Evolutionary conservation across 257 asterid genomes (phyloP).

Genomic region (Plantago ovata): DNA sequence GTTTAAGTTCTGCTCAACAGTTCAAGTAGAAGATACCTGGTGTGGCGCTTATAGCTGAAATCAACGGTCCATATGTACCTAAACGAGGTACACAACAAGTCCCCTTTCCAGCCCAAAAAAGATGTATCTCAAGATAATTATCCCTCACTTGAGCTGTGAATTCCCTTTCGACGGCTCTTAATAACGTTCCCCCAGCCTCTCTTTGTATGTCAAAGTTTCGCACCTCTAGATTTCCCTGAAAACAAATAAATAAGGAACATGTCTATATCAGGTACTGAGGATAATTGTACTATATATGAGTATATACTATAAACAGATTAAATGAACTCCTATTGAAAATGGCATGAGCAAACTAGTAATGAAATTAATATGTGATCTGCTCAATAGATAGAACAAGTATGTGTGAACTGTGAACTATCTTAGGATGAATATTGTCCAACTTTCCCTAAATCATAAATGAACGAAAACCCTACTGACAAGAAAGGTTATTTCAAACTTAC

Average conservation of each 20-base stretch:
- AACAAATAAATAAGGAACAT: too few species aligned
- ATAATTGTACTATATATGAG: too few species aligned
- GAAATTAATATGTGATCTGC: too few species aligned
- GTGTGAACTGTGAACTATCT: too few species aligned
- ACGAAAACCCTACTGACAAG: too few species aligned
- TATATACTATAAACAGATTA: too few species aligned
- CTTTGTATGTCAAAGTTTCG: constrained; percentile 61
- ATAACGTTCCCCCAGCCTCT: constrained; percentile 47
- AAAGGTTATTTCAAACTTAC: not conserved
- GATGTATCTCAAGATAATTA: constrained; percentile 72
- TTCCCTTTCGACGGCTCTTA: constrained; percentile 38
- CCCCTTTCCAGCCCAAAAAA: constrained; percentile 90
- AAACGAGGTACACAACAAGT: constrained; percentile 71
- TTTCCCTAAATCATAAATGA: too few species aligned
- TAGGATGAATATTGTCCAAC: too few species aligned
- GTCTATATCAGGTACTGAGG: too few species aligned
- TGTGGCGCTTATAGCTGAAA: constrained; percentile 69
- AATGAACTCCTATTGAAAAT: too few species aligned
- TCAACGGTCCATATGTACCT: constrained; percentile 66
- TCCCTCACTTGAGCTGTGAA: constrained; percentile 45
- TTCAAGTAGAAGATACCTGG: constrained; percentile 45
- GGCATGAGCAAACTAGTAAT: too few species aligned
- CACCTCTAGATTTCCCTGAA: constrained; percentile 48
- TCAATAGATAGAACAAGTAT: too few species aligned
- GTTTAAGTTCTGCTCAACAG: not conserved